Evolutionary conservation across 1,139 yeast genomes (phyloP).

Genomic region (Hansenula lynferdii): DNA sequence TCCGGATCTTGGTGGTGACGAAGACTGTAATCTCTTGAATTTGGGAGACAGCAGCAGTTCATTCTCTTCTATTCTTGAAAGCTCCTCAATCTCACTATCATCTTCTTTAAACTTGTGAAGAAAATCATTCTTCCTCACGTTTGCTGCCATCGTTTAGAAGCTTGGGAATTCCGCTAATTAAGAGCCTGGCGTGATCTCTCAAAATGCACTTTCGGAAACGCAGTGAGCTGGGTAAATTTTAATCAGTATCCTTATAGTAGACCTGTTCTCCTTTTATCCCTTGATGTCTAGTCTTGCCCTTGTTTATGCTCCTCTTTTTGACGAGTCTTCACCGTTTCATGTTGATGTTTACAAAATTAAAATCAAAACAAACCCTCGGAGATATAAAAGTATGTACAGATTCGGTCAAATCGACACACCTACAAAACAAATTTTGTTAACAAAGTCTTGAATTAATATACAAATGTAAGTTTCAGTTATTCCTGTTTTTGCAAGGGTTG

Average conservation of each 20-base stretch:
- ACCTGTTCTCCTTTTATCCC: too few relatives aligned
- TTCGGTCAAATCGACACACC: neutral
- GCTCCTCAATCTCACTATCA: slow-evolving; percentile 15
- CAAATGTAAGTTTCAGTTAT: neutral
- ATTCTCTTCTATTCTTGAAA: slow-evolving; percentile 19
- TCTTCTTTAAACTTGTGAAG: slow-evolving; percentile 21
- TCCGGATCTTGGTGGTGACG: slow-evolving; percentile 19
- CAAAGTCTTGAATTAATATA: neutral
- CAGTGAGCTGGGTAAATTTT: too few relatives aligned
- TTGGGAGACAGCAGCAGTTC: slow-evolving; percentile 22
- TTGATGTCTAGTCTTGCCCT: too few relatives aligned
- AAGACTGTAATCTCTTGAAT: slow-evolving; percentile 20
- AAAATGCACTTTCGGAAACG: too few relatives aligned
- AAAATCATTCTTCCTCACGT: slow-evolving; percentile 12
- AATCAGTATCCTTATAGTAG: too few relatives aligned
- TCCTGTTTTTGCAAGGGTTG: neutral
- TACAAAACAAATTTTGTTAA: neutral
- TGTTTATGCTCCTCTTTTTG: too few relatives aligned
- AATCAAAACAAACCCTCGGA: slow-evolving; percentile 3
- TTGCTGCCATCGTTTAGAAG: slow-evolving; percentile 6
- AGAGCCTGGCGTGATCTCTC: too few relatives aligned
- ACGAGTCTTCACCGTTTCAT: neutral
- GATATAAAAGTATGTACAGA: neutral
- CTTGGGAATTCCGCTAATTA: neutral
- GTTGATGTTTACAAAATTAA: slow-evolving; percentile 3